phyloP scores from a whole-genome alignment of 805 yeast species.

The Saturnispora dispora region DNA sequence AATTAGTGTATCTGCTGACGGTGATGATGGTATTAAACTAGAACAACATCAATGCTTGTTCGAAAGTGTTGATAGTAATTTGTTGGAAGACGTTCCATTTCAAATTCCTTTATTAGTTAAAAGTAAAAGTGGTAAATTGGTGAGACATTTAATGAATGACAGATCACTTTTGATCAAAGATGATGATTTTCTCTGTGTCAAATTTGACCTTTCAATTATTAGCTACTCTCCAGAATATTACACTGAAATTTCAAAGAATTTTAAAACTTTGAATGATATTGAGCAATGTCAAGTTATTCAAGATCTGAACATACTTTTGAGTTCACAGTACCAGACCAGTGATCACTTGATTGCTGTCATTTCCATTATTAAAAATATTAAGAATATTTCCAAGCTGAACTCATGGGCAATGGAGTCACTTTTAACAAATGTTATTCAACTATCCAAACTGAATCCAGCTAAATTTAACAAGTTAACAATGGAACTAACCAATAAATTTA shows the following conservation, averaged over 20 bases:
- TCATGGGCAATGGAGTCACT: constrained; percentile 30
- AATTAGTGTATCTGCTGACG: constrained; percentile 34
- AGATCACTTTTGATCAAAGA: constrained; percentile 24
- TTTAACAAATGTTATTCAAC: constrained; percentile 23
- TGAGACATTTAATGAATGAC: constrained; percentile 37
- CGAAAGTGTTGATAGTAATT: constrained; percentile 20
- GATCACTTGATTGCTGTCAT: constrained; percentile 28
- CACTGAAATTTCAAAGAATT: constrained; percentile 19
- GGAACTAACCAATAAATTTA: constrained; percentile 15
- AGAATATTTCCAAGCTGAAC: constrained; percentile 21
- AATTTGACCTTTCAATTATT: constrained; percentile 40
- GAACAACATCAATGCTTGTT: constrained; percentile 33
- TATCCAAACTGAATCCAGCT: constrained; percentile 21
- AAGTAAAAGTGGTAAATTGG: constrained; percentile 27
- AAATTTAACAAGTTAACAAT: constrained; percentile 17
- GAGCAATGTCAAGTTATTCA: constrained; percentile 32
- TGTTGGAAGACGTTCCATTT: constrained; percentile 45
- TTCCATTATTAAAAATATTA: constrained; percentile 23
- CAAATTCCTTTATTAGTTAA: constrained; percentile 51
- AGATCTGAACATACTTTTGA: constrained; percentile 34
- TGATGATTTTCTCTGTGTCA: constrained; percentile 27
- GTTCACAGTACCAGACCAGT: constrained; percentile 25
- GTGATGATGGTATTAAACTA: constrained; percentile 30
- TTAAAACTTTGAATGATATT: constrained; percentile 19
- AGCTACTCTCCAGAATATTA: constrained; percentile 32